Base-by-base conservation (phyloP, 2,329 filamentous ascomycete species). In the Madurella fahalii region DNA sequence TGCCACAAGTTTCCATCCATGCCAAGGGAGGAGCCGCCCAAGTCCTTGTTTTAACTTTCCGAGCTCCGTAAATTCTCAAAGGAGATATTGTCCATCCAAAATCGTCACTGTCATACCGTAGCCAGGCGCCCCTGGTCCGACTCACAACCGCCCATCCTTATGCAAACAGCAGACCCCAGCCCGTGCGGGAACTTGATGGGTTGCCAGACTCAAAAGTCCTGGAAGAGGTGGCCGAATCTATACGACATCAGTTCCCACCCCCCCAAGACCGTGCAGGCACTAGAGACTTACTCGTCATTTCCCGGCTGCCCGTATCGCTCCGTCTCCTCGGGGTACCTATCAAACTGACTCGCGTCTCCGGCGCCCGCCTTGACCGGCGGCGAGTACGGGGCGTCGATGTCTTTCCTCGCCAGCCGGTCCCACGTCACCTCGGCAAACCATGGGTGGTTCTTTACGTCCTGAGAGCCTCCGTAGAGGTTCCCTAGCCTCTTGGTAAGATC, bases 371-470 rank as follows among this genome's bases (percentile, higher is more conserved):
- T 89, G 58, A 99, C 93, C 0, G 94, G 94, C 15, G 94, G 94
- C 52, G 96, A 94, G 69, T 99, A 99, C 5, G 94, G 94, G 39
- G 94, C 94, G 72, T 99, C 94, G 58, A 99, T 99, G 66, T 99
- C 94, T 74, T 96, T 97, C 71, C 91, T 88, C 39, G 89, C 86
- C 64, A 99, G 76, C 59, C 94, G 81, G 67, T 99, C 94, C 94
- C 94, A 99, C 2, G 94, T 97, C 49, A 99, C 94, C 74, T 99
- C 94, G 8, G 89, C 82, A 68, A 99, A 99, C 94, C 94, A 99
- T 1, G 89, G 81, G 68, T 99, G 94, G 63, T 85, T 89, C 82
- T 96, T 97, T 62, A 99, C 91, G 69, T 97, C 94, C 65, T 88
- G 84, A 40, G 90, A 85, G 32, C 94, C 94, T 13, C 88, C 90